Conservation (phyloP, 2,329 filamentous ascomycete genomes). For the Coniella vitis region DNA sequence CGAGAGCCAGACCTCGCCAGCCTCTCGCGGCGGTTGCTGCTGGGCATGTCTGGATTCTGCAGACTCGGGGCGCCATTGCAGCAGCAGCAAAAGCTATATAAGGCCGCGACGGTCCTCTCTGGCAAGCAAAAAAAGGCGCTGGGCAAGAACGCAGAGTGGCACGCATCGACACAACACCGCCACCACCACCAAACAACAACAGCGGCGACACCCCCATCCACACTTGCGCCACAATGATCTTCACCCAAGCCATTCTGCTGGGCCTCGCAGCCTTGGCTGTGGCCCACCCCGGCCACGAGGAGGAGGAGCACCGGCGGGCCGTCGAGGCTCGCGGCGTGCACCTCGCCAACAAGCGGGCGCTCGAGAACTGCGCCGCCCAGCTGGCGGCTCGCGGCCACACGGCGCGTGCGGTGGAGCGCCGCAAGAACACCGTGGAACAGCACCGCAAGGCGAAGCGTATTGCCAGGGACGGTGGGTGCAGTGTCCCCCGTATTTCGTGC, state of each 20-base stretch:
- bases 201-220: too few species aligned
- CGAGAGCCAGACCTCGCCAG: neutral
- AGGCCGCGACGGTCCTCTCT: too few species aligned
- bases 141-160: too few species aligned
- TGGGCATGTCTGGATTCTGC: too few species aligned
- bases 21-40: too few species aligned
- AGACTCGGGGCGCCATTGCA: too few species aligned
- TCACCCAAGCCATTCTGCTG: slow-evolving; percentile 4
- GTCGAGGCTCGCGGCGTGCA: neutral
- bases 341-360: slow-evolving; percentile 1
- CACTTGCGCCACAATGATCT: slow-evolving; percentile 4
- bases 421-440: neutral
- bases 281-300: slow-evolving; percentile 8
- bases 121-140: too few species aligned
- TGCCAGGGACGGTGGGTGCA: neutral
- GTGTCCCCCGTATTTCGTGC: neutral
- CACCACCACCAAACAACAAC: too few species aligned
- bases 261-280: slow-evolving; percentile 3
- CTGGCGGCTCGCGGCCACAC: slow-evolving; percentile 8
- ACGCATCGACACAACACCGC: too few species aligned
- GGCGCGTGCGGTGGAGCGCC: slow-evolving; percentile 9
- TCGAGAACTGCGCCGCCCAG: slow-evolving; percentile 11
- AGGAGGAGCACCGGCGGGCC: neutral
- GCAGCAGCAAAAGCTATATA: too few species aligned
- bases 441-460: slow-evolving; percentile 6